Base-by-base conservation (phyloP, 2,329 filamentous ascomycete genomes). In the Aspergillus chevalieri region DNA sequence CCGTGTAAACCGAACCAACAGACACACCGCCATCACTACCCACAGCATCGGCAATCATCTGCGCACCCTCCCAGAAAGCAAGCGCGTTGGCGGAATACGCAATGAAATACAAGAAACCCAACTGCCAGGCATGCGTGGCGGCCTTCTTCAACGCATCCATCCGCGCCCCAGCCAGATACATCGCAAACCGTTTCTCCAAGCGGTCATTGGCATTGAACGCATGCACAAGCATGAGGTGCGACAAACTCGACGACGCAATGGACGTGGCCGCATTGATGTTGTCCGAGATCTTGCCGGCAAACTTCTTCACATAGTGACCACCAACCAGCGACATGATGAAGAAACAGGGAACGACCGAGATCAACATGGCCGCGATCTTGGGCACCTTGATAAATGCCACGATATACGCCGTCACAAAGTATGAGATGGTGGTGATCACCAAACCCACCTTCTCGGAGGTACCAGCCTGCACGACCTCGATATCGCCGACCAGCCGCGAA, bases 381-480 rank as follows among this genome's bases (percentile, higher is more conserved):
- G 79, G 72, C 53, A 84, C 76, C 58, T 84, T 82, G 63, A 82
- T 78, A 56, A 87, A 87, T 1, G 82, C 82, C 14, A 87, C 79
- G 6, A 83, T 71, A 55, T 85, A 87, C 4, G 83, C 78, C 0
- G 84, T 80, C 48, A 85, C 64, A 59, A 87, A 87, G 65, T 85
- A 87, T 2, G 81, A 81, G 14, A 80, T 64, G 42, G 78, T 82
- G 22, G 78, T 75, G 9, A 87, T 74, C 54, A 80, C 78, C 26
- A 86, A 77, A 43, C 84, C 84, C 12, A 86, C 83, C 63, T 87
- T 88, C 65, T 87, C 85, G 2, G 80, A 83, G 0, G 84, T 86
- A 7, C 84, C 85, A 0, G 78, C 76, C 61, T 85, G 84, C 43
- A 87, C 79, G 1, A 79, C 78, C 51, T 82, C 78, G 33, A 87